Percentiles rank a stretch among this genome's conserved stretches.
phyloP scores from a whole-genome alignment of 2,329 filamentous ascomycete species.

The Dendrostoma leiphaemia region DNA sequence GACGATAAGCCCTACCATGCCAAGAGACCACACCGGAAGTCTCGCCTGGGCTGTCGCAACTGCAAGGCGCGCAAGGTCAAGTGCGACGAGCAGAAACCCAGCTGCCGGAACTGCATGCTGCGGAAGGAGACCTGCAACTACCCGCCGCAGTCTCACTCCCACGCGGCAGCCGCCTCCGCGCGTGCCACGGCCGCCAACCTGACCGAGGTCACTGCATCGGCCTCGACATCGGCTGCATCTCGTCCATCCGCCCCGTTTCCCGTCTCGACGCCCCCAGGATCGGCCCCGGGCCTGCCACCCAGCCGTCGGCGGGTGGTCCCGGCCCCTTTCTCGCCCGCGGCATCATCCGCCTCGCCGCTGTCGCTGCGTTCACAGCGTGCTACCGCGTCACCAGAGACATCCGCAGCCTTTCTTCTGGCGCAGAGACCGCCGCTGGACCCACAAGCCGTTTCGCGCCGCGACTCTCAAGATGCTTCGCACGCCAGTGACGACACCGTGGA shows the following conservation, averaged over 20 bases:
- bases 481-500: slow-evolving; percentile 24
- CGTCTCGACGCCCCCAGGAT: neutral
- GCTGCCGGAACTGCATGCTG: slow-evolving; percentile 47
- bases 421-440: neutral
- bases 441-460: slow-evolving; percentile 4
- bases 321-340: neutral
- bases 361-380: slow-evolving; percentile 11
- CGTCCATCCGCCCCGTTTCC: neutral
- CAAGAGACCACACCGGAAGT: slow-evolving; percentile 57
- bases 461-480: slow-evolving; percentile 7
- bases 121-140: slow-evolving; percentile 50
- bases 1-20: slow-evolving; percentile 35
- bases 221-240: neutral
- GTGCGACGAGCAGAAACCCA: slow-evolving; percentile 50
- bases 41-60: slow-evolving; percentile 49
- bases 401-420: neutral
- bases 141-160: slow-evolving; percentile 20
- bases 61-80: slow-evolving; percentile 57
- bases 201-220: neutral
- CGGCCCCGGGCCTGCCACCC: neutral
- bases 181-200: slow-evolving; percentile 15
- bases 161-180: neutral
- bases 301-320: neutral
- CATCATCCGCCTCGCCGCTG: slow-evolving; percentile 11
- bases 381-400: neutral